Conservation (phyloP, 805 yeast species). For the Ogataea pini region DNA sequence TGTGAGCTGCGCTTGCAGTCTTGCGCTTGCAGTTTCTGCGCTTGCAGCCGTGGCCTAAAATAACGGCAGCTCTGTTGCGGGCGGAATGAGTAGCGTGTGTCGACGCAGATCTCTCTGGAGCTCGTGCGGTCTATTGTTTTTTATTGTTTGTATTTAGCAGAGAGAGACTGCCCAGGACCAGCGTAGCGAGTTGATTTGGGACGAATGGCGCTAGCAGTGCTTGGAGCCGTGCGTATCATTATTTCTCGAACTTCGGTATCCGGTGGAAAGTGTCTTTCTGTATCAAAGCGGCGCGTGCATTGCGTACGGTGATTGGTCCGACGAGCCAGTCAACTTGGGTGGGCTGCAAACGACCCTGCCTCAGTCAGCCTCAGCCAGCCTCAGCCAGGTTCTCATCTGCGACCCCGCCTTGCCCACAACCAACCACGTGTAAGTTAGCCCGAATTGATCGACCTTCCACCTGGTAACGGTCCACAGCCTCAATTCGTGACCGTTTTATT, state of each 20-base stretch:
- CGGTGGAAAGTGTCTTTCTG: no score
- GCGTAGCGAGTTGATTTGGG: not conserved
- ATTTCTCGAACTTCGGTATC: no score
- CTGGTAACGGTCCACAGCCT: no score
- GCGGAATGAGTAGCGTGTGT: not conserved
- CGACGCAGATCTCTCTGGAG: constrained; percentile 1
- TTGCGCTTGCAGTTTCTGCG: not conserved
- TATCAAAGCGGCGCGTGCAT: no score
- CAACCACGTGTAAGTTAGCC: no score
- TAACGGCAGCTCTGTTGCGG: not conserved
- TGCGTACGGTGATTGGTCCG: not conserved
- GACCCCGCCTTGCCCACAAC: no score
- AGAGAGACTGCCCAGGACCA: not conserved
- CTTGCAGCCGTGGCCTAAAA: not conserved
- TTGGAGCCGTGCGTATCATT: no score
- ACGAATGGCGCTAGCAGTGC: not conserved
- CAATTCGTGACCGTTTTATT: no score
- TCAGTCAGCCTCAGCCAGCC: no score
- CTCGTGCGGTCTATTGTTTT: constrained; percentile 2
- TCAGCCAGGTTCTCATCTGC: no score
- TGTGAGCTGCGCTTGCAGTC: not conserved
- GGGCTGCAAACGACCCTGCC: no score
- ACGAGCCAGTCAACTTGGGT: not conserved
- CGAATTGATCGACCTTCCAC: no score
- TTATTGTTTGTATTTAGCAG: not conserved